Base-by-base conservation (phyloP, 176 grass and related monocot species). In the Zizania latifolia region DNA sequence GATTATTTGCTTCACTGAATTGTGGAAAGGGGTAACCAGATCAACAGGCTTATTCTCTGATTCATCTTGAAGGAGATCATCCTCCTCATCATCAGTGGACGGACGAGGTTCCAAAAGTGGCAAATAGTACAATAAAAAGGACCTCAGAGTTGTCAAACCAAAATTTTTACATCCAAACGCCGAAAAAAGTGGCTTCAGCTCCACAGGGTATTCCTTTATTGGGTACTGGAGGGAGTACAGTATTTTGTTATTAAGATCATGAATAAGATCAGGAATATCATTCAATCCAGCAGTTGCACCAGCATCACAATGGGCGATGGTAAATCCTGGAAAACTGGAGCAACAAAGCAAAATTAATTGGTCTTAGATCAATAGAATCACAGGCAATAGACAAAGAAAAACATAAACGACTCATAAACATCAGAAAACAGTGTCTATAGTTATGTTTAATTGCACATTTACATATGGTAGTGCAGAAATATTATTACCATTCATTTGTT, bases 91-190 rank as follows among this genome's bases (percentile, higher is more conserved):
- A 70, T 90, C 95, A 46, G 38, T 10, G 22, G 62, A 79, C 2
- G 76, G 37, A 32, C 41, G 76, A 79, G 91, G 89, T 83, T 99
- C 92, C n/a, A 99, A 65, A 54, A 99, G 95, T 15, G 92, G 95
- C 64, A 99, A 90, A 86, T 99, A 99, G 81, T 92, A 92, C 21
- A 99, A 70, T 8, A 94, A 69, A 65, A 99, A 92, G 23, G 95
- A 94, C 82, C 92, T 94, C 59, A 99, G 57, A 10, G 95, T 92
- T 27, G 89, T 92, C 80, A 92, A 57, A 26, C 82, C 77, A n/a
- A 99, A 84, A 76, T 86, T 88, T 70, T 92, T 99, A 14, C 79
- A 43, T 58, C 78, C 46, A 44, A 99, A 99, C 11, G 95, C 95
- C 26, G 87, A 99, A 75, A 84, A 83, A 23, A 99, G 79, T 21